Percentiles rank a stretch among this genome's conserved stretches.
phyloP scores from a whole-genome alignment of 495 filamentous ascomycete species.

The Penicillium macrosclerotiorum region DNA sequence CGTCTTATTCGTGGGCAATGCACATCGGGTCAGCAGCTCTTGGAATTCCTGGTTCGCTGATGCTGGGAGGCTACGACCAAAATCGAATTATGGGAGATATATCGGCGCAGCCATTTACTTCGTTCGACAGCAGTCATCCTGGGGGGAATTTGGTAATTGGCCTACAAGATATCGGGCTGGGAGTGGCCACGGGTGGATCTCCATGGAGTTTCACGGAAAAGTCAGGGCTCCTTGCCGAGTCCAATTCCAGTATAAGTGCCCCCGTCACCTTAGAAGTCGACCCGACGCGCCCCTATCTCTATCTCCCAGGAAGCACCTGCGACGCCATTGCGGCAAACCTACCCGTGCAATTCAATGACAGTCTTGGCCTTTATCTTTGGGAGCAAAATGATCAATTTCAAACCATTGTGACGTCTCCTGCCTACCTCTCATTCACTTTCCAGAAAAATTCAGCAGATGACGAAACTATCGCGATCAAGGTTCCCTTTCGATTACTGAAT shows the following conservation, averaged over 20 bases:
- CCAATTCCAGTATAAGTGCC: neutral
- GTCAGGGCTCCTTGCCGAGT: neutral
- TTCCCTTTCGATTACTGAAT: constrained; percentile 55
- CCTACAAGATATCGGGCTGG: constrained; percentile 42
- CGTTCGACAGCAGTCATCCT: too few relatives aligned
- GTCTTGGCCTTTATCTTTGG: constrained; percentile 49
- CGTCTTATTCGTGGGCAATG: constrained; percentile 51
- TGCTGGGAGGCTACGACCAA: constrained; percentile 53
- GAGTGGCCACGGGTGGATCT: constrained; percentile 38
- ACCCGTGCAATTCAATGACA: constrained; percentile 40
- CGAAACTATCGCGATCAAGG: constrained; percentile 46
- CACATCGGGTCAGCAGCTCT: constrained; percentile 50
- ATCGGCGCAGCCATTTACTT: constrained; percentile 15
- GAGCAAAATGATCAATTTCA: constrained; percentile 37
- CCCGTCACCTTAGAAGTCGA: too few relatives aligned
- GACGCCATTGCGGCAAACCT: constrained; percentile 41
- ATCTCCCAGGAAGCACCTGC: constrained; percentile 48
- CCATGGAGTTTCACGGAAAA: constrained; percentile 25
- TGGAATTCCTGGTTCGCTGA: constrained; percentile 39
- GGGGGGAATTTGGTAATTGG: constrained; percentile 21
- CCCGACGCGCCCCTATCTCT: constrained; percentile 50
- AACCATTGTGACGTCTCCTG: constrained; percentile 45
- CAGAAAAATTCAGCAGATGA: constrained; percentile 16
- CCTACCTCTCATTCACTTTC: constrained; percentile 50
- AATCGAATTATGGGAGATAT: constrained; percentile 35